Base-by-base conservation (phyloP, 2,329 filamentous ascomycete species). In the Hymenoscyphus fraxineus region DNA sequence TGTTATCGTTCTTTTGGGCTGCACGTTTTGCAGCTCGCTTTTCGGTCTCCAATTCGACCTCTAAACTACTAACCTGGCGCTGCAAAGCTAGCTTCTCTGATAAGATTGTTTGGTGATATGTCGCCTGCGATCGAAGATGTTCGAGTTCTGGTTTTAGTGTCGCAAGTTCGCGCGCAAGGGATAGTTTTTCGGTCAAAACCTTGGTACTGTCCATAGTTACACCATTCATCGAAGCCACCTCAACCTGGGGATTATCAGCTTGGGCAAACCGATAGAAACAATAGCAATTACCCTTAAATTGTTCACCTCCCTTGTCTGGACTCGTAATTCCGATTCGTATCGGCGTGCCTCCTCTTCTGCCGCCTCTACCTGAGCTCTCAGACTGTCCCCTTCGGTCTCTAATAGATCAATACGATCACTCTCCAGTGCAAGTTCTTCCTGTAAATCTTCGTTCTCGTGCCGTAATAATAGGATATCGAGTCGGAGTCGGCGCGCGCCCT, bases 31-130 rank as follows among this genome's bases (percentile, higher is more conserved):
- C 80, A 2, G 87, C 83, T n/a, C 87, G 85, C 75, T 87, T 94
- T 74, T 95, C 91, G 69, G 90, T 91, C 68, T 93, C 91, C 1
- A 97, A 82, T 71, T 96, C 90, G 55, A 92, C 87, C 75, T 96
- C 90, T 2, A 93, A 77, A 1, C 88, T 87, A 72, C 84, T 88
- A 35, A 97, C 77, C 76, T 95, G 91, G 58, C 90, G 88, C 73
- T 95, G 88, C 15, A 97, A 78, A 1, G 89, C 83, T 57, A 94
- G 81, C 76, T 96, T 97, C 74, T 96, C 92, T 1, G 89, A 82
- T 16, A 96, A 80, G 12, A 91, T 79, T 1, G 84, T 82, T 72
- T 93, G 88, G 62, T 93, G 86, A 15, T 81, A 80, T 39, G 79
- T 76, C 22, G 80, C 80, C 73, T 89, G 86, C 6, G 82, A 79